phyloP scores from a whole-genome alignment of 257 asterid species.

The Fraxinus anomala region DNA sequence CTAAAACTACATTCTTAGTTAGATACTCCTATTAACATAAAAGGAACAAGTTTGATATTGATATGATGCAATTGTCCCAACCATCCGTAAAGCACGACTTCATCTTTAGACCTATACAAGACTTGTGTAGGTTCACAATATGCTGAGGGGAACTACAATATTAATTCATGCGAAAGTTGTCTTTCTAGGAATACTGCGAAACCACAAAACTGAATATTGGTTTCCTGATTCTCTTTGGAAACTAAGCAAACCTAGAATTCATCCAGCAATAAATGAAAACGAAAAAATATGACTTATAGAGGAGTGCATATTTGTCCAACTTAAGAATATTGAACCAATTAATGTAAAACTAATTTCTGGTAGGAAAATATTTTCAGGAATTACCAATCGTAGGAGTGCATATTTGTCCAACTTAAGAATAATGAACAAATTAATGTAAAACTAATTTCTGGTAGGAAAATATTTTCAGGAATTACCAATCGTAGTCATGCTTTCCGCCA shows the following conservation, averaged over 20 bases:
- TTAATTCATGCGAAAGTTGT: too few species aligned
- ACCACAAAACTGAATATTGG: background rate
- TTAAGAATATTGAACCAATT: background rate
- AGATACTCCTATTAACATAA: background rate
- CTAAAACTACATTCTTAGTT: conserved; percentile 3
- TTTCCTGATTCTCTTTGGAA: background rate
- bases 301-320: background rate
- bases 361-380: too few species aligned
- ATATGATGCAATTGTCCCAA: background rate
- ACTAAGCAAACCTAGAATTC: background rate
- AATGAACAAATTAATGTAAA: background rate
- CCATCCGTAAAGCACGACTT: conserved; percentile 19
- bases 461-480: conserved; percentile 44
- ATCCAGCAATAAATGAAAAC: too few species aligned
- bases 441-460: background rate
- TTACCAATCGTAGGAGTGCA: conserved; percentile 38
- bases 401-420: background rate
- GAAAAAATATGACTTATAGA: background rate
- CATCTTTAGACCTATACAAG: conserved; percentile 1
- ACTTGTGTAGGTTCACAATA: background rate
- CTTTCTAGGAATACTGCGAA: background rate
- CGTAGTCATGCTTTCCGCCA: conserved; percentile 65
- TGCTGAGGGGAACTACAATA: background rate
- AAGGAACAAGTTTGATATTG: background rate
- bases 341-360: too few species aligned